phyloP scores from a whole-genome alignment of 129 eudicot genomes.

The Erigeron canadensis region DNA sequence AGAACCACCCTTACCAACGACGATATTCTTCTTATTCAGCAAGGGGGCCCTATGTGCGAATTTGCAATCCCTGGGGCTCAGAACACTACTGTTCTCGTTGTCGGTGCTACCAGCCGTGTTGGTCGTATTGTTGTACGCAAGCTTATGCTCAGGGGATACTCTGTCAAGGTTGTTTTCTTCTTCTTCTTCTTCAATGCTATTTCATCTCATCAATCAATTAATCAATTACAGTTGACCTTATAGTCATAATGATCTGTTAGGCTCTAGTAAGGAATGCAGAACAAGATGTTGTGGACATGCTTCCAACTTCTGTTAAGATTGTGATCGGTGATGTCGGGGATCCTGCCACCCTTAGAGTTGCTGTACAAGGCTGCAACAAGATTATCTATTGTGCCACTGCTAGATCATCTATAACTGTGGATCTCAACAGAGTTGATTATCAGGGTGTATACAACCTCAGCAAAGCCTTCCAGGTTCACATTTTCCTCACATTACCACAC shows the following conservation, averaged over 20 bases:
- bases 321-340: constrained; percentile 97
- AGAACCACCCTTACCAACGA: constrained; percentile 63
- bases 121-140: constrained; percentile 93
- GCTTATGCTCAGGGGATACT: constrained; percentile 97
- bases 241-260: constrained; percentile 31
- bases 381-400: constrained; percentile 97
- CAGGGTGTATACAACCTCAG: constrained; percentile 91
- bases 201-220: too few relatives aligned
- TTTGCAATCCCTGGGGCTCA: constrained; percentile 96
- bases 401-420: constrained; percentile 89
- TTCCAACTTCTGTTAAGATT: constrained; percentile 89
- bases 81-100: constrained; percentile 87
- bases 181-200: too few relatives aligned
- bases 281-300: constrained; percentile 73
- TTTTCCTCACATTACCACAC: neutral
- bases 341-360: constrained; percentile 57
- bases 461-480: constrained; percentile 90
- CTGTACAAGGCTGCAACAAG: constrained; percentile 88
- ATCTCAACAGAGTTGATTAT: constrained; percentile 91
- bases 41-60: constrained; percentile 95
- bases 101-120: constrained; percentile 97
- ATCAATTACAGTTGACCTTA: too few relatives aligned
- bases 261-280: constrained; percentile 82
- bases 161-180: constrained; percentile 54
- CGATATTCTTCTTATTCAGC: constrained; percentile 54